A percentile compares a stretch with the other conserved stretches of the same genome.
phyloP scores from a whole-genome alignment of 2,329 filamentous ascomycete species.

The Calonectria naviculata region DNA sequence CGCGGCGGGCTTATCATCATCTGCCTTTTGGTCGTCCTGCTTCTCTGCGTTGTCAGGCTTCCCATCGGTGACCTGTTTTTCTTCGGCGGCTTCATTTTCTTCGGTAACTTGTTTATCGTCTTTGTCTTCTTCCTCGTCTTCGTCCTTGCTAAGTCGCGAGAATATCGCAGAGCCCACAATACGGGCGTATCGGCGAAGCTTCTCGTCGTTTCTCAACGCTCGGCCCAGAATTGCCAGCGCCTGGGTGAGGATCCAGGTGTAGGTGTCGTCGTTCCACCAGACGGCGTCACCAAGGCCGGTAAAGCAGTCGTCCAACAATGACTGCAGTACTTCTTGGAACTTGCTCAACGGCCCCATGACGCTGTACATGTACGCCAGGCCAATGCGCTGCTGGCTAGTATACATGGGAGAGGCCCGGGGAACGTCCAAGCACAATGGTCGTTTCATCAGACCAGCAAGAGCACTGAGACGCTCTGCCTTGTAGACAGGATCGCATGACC shows the following conservation, averaged over 20 bases:
- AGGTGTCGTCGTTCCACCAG: slow-evolving; percentile 37
- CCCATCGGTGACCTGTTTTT: neutral
- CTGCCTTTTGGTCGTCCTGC: neutral
- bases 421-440: slow-evolving; percentile 35
- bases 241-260: slow-evolving; percentile 27
- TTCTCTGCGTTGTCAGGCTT: neutral
- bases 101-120: neutral
- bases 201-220: slow-evolving; percentile 15
- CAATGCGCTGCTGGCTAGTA: slow-evolving; percentile 13
- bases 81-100: neutral
- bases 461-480: slow-evolving; percentile 32
- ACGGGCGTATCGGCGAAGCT: slow-evolving; percentile 26
- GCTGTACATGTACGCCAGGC: slow-evolving; percentile 36
- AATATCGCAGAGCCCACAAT: slow-evolving; percentile 41
- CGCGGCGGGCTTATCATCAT: neutral
- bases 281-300: slow-evolving; percentile 33
- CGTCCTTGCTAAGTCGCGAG: slow-evolving; percentile 25
- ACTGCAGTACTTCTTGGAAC: slow-evolving; percentile 35
- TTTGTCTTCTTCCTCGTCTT: neutral
- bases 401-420: slow-evolving; percentile 22
- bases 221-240: slow-evolving; percentile 31
- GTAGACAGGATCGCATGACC: slow-evolving; percentile 29
- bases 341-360: slow-evolving; percentile 36
- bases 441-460: slow-evolving; percentile 23
- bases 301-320: slow-evolving; percentile 31